Evolutionary conservation across 2,329 filamentous ascomycete genomes (phyloP).

Genomic region (Penicillium palitans): DNA sequence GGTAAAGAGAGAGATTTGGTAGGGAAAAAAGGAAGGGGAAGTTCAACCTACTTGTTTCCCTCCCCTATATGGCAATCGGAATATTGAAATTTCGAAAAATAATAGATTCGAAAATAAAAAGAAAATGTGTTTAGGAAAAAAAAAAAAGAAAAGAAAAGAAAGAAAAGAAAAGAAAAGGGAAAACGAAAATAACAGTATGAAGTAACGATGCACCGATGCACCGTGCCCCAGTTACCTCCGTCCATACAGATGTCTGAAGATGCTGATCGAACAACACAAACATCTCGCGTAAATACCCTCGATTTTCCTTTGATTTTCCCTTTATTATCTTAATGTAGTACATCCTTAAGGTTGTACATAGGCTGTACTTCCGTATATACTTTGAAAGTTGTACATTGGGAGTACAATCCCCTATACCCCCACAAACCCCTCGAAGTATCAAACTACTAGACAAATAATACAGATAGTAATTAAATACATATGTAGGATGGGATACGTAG

Average conservation of each 20-base stretch:
- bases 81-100: not conserved
- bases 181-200: conserved; percentile 11
- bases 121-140: not conserved
- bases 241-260: conserved; percentile 16
- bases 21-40: not conserved
- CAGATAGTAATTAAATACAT: no score
- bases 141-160: not conserved
- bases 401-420: not conserved
- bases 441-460: no score
- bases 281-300: not conserved
- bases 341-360: not conserved
- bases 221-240: conserved; percentile 4
- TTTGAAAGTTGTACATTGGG: not conserved
- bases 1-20: not conserved
- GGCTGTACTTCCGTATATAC: not conserved
- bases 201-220: conserved; percentile 15
- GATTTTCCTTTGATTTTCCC: not conserved
- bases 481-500: not conserved
- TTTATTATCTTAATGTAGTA: not conserved
- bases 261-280: conserved; percentile 13
- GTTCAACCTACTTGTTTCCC: not conserved
- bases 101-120: not conserved
- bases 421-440: not conserved
- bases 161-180: conserved; percentile 2
- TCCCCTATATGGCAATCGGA: not conserved